These are phyloP conservation scores for Serendipita vermifera DNA, from an alignment of 768 basidiomycete species.

Conservation along the genomic window DNA sequence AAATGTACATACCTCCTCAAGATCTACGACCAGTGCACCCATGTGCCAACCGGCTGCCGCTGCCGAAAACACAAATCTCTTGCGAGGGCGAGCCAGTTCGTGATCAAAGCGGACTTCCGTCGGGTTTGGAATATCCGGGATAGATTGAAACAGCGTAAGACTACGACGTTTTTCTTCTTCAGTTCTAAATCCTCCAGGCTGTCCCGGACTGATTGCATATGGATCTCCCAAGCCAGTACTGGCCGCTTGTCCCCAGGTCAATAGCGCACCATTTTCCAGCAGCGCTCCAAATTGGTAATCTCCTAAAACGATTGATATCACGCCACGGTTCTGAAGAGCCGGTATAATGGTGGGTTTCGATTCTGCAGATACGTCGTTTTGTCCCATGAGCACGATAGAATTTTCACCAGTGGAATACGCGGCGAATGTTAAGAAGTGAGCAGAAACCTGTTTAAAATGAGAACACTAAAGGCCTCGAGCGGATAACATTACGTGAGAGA, in stretches of 20 bases:
- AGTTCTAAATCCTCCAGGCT: slow-evolving; percentile 45
- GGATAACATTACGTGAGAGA: slow-evolving; percentile 56
- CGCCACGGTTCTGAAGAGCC: slow-evolving; percentile 55
- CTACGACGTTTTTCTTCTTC: slow-evolving; percentile 24
- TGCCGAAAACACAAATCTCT: slow-evolving; percentile 65
- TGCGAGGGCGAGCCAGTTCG: slow-evolving; percentile 33
- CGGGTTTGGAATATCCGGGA: slow-evolving; percentile 42
- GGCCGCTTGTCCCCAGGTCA: slow-evolving; percentile 72
- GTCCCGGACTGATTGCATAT: slow-evolving; percentile 33
- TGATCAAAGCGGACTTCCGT: slow-evolving; percentile 63
- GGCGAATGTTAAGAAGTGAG: slow-evolving; percentile 68
- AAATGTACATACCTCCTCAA: slow-evolving; percentile 38
- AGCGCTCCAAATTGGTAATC: slow-evolving; percentile 89
- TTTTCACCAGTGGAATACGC: slow-evolving; percentile 60
- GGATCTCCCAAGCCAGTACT: slow-evolving; percentile 83
- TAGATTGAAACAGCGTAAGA: slow-evolving; percentile 21
- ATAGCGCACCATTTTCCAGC: slow-evolving; percentile 57
- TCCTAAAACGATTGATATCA: slow-evolving; percentile 81
- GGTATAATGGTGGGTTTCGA: slow-evolving; percentile 51
- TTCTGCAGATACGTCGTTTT: slow-evolving; percentile 20
- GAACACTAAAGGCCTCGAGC: slow-evolving; percentile 13
- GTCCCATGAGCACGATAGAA: slow-evolving; percentile 65
- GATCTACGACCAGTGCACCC: slow-evolving; percentile 75
- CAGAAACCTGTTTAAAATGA: slow-evolving; percentile 50
- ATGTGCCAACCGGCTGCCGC: slow-evolving; percentile 87